phyloP scores from a whole-genome alignment of 495 filamentous ascomycete genomes.

The Daldinia loculata region DNA sequence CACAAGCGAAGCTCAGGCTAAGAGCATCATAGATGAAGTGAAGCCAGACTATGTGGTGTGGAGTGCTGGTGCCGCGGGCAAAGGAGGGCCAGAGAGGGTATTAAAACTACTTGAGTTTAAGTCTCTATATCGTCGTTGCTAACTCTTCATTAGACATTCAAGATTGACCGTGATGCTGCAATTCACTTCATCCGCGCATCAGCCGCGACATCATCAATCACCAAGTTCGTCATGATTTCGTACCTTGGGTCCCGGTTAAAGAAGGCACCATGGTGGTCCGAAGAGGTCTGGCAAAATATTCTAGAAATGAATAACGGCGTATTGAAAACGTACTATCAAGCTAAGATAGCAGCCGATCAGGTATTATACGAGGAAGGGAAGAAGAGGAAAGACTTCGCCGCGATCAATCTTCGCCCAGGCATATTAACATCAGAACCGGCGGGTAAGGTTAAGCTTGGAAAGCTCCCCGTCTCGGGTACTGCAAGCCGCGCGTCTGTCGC shows the following conservation, averaged over 20 bases:
- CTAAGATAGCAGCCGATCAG: slow-evolving; percentile 80
- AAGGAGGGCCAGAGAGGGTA: slow-evolving; percentile 69
- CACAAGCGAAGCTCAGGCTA: slow-evolving; percentile 67
- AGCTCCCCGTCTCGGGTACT: slow-evolving; percentile 61
- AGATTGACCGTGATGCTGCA: slow-evolving; percentile 73
- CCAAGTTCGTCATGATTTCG: slow-evolving; percentile 79
- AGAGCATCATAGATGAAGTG: slow-evolving; percentile 66
- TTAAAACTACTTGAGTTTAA: background rate
- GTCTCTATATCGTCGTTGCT: background rate
- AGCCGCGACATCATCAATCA: slow-evolving; percentile 64
- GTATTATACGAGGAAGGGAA: slow-evolving; percentile 66
- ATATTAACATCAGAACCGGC: slow-evolving; percentile 67
- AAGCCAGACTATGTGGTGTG: slow-evolving; percentile 78
- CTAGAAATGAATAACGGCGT: slow-evolving; percentile 61
- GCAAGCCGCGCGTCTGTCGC: slow-evolving; percentile 76
- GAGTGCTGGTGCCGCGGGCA: slow-evolving; percentile 82
- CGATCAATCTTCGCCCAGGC: slow-evolving; percentile 76
- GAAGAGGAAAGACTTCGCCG: slow-evolving; percentile 60
- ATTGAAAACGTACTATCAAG: slow-evolving; percentile 72
- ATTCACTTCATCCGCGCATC: slow-evolving; percentile 74
- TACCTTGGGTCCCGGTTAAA: slow-evolving; percentile 67
- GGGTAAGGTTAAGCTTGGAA: slow-evolving; percentile 71
- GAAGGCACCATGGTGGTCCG: slow-evolving; percentile 73
- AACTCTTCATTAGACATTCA: slow-evolving; percentile 45
- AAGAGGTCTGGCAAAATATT: slow-evolving; percentile 62